These are phyloP conservation scores for Dryas integrifolia DNA, from an alignment of 331 rosid genomes.

Conservation along the genomic window DNA sequence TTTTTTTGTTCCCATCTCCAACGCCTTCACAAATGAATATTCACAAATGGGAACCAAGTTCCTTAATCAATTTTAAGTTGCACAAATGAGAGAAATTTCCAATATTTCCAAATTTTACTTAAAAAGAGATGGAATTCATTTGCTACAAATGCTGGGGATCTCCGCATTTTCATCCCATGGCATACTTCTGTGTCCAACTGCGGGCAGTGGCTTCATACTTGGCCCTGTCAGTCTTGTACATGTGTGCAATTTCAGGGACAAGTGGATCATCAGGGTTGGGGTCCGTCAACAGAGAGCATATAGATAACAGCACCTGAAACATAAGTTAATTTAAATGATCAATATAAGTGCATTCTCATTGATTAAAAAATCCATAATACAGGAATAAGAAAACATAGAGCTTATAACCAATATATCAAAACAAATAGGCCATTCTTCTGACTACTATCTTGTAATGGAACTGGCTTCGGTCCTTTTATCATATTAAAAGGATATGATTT, in stretches of 20 bases:
- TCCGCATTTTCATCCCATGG: constrained; percentile 56
- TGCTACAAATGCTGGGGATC: constrained; percentile 9
- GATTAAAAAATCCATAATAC: background rate
- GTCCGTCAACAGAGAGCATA: constrained; percentile 80
- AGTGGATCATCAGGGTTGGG: constrained; percentile 92
- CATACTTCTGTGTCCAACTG: constrained; percentile 89
- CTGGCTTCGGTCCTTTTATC: background rate
- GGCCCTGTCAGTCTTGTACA: constrained; percentile 79
- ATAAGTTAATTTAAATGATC: background rate
- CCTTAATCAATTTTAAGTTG: constrained; percentile 39
- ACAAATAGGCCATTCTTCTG: background rate
- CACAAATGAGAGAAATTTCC: constrained; percentile 33
- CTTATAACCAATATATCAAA: background rate
- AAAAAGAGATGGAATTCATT: constrained; percentile 26
- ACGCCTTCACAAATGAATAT: constrained; percentile 52
- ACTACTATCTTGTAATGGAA: background rate
- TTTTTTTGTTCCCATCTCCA: constrained; percentile 27
- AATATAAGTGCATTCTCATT: background rate
- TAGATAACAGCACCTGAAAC: constrained; percentile 75
- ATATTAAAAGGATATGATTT: background rate
- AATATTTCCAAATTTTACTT: constrained; percentile 32
- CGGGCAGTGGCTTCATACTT: constrained; percentile 86
- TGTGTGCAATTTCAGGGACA: constrained; percentile 89
- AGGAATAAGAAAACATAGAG: background rate
- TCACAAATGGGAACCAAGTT: constrained; percentile 49